phyloP scores from a whole-genome alignment of 1,284 basidiomycete genomes.

The Prillingera fragicola region DNA sequence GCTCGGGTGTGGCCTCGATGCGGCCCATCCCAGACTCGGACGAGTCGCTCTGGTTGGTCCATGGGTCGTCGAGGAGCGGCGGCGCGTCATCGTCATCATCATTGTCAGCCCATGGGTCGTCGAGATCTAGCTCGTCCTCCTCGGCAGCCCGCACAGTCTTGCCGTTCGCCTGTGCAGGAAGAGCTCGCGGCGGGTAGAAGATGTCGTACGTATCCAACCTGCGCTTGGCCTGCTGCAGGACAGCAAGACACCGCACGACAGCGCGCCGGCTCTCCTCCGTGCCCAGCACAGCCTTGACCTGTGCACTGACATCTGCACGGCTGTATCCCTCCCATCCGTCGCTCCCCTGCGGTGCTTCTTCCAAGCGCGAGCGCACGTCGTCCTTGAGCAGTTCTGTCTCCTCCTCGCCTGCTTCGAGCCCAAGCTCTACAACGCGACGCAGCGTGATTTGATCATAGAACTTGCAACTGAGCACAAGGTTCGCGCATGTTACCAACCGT shows the following conservation, averaged over 20 bases:
- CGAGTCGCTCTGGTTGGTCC: background rate
- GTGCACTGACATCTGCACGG: background rate
- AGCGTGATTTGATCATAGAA: slow-evolving; percentile 18
- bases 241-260: slow-evolving; percentile 8
- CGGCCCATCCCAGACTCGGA: background rate
- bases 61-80: too few relatives aligned
- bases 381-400: slow-evolving; percentile 14
- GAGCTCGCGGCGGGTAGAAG: slow-evolving; percentile 27
- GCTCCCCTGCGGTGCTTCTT: background rate
- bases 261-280: slow-evolving; percentile 6
- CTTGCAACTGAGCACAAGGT: slow-evolving; percentile 15
- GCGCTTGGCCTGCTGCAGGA: slow-evolving; percentile 11
- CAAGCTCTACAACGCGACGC: slow-evolving; percentile 30
- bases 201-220: slow-evolving; percentile 18
- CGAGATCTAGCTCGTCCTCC: background rate
- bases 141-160: slow-evolving; percentile 30
- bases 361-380: slow-evolving; percentile 12
- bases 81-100: too few relatives aligned
- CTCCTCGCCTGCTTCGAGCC: slow-evolving; percentile 17
- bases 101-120: background rate
- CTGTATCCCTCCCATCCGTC: slow-evolving; percentile 2
- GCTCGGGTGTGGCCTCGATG: background rate
- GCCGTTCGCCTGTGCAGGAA: too few relatives aligned
- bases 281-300: slow-evolving; percentile 1
- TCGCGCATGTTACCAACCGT: slow-evolving; percentile 14